Evolutionary conservation across 2,329 filamentous ascomycete species (phyloP).

Genomic region (Neofusicoccum umdonicola): DNA sequence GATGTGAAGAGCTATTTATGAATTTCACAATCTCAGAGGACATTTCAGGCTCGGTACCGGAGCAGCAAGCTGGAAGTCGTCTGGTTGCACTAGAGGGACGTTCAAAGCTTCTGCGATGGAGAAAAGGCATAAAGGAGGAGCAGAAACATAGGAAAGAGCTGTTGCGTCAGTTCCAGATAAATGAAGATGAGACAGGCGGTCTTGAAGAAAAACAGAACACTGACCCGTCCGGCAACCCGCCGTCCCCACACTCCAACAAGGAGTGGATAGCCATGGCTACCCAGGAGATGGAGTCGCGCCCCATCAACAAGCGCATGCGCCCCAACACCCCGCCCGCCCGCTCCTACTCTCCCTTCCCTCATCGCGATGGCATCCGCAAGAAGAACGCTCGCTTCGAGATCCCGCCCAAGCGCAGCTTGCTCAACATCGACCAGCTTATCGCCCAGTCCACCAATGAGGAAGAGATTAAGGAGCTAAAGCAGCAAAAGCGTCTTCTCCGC

Average conservation of each 20-base stretch:
- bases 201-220: too few relatives aligned
- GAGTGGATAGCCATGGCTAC: conserved; percentile 55
- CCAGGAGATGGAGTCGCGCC: conserved; percentile 49
- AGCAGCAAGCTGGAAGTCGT: too few relatives aligned
- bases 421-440: conserved; percentile 93
- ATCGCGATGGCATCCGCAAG: conserved; percentile 88
- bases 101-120: too few relatives aligned
- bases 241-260: conserved; percentile 62
- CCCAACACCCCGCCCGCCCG: conserved; percentile 64
- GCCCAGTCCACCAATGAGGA: conserved; percentile 83
- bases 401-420: conserved; percentile 85
- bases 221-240: conserved; percentile 44
- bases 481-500: conserved; percentile 90
- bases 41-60: too few relatives aligned
- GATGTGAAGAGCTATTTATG: too few relatives aligned
- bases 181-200: too few relatives aligned
- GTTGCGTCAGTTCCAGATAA: too few relatives aligned
- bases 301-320: conserved; percentile 56
- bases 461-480: conserved; percentile 96
- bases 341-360: conserved; percentile 70
- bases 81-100: too few relatives aligned
- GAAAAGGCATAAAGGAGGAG: too few relatives aligned
- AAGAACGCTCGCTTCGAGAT: conserved; percentile 99
- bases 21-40: too few relatives aligned
- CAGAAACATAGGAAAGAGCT: too few relatives aligned